These are phyloP conservation scores for Penicillium rolfsii DNA, from an alignment of 2,329 filamentous ascomycete genomes.

Conservation along the genomic window DNA sequence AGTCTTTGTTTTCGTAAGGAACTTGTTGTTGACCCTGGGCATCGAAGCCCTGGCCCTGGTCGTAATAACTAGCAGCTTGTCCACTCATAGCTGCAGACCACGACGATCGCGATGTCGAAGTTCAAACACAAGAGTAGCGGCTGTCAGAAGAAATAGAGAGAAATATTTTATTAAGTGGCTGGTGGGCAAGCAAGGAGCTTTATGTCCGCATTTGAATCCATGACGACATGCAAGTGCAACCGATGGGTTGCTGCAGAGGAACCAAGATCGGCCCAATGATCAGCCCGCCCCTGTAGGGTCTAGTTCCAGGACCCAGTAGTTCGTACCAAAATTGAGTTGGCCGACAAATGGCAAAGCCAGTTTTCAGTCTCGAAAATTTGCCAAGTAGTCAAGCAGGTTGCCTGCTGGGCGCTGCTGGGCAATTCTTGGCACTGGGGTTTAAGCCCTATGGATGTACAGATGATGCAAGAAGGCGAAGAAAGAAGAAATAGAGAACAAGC, in stretches of 20 bases:
- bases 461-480: background rate
- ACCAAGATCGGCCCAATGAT: conserved; percentile 18
- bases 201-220: conserved; percentile 24
- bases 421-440: conserved; percentile 4
- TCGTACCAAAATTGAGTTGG: background rate
- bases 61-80: conserved; percentile 44
- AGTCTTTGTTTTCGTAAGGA: conserved; percentile 18
- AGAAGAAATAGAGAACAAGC: conserved; percentile 8
- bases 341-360: background rate
- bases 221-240: conserved; percentile 23
- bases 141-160: background rate
- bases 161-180: background rate
- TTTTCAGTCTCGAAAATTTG: background rate
- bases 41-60: conserved; percentile 33
- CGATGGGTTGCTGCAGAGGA: conserved; percentile 1
- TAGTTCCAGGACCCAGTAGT: conserved; percentile 9
- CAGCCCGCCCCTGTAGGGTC: conserved; percentile 11
- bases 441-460: conserved; percentile 7
- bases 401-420: conserved; percentile 8
- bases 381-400: conserved; percentile 5
- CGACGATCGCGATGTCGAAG: background rate
- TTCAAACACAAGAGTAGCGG: background rate
- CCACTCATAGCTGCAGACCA: conserved; percentile 38
- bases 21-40: conserved; percentile 23
- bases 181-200: conserved; percentile 21